Evolutionary conservation across 2,329 filamentous ascomycete genomes (phyloP), one percentile per base, ranked within the genome.

Genomic region (Rutstroemia sp.): DNA sequence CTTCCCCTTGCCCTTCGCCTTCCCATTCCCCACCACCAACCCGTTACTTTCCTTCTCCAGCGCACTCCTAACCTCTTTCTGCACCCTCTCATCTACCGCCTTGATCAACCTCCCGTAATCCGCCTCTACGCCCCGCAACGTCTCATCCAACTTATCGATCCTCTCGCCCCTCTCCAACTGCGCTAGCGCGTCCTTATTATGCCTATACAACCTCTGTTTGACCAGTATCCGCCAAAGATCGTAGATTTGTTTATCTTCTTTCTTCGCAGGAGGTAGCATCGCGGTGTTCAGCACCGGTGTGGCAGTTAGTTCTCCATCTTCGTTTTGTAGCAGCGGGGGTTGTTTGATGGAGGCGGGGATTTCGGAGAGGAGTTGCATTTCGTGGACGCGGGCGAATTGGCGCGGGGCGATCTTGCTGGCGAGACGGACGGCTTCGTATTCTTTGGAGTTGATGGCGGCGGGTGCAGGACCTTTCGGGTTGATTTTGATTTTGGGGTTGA

Each of bases 181-280:
- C 39, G 81, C 79, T 12, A 95, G 76, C 2, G 80, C 72, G 63
- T 92, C 86, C 57, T 79, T 79, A 66, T 94, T 92, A 65, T 90
- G 87, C 46, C 81, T 78, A 68, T 88, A 91, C 4, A 95, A 75
- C 38, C 90, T 77, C 65, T 88, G 81, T 73, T 94, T 94, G n/a
- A 86, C 82, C 44, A 89, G 75, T 23, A 92, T 71, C 30, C 85
- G 77, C 87, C 88, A 95, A 46, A 90, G 78, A 60, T 78, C 80
- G 68, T 87, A 88, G 51, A 79, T 76, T 25, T 85, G 77, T 62
- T 83, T 78, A 62, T 87, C 79, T 46, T 75, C 75, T 56, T 79
- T 78, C 3, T 16, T 44, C 2, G 53, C 37, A 2, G 53, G 53
- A 2, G 38, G 53, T 7, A 21, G 7, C 42, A 55, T 27, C 30